Evolutionary conservation across 495 filamentous ascomycete genomes (phyloP), one percentile per base, ranked within the genome.

Genomic region (Penicillium robsamsonii): DNA sequence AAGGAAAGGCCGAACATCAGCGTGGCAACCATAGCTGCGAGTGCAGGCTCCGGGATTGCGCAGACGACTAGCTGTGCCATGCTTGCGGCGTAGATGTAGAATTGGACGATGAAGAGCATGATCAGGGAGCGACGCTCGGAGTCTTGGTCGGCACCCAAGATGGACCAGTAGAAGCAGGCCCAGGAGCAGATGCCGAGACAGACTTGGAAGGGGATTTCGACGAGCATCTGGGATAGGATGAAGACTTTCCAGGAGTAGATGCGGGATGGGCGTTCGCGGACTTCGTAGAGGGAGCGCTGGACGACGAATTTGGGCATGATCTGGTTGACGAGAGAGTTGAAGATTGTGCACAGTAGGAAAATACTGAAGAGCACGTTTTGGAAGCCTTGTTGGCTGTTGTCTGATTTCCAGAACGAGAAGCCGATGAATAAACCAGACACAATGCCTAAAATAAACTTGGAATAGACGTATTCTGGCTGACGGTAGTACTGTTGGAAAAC

Each of bases 311-410:
- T 68, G 5, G 78, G 79, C 72, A 78, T 77, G 38, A 84, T 80
- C 54, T 72, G 63, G 62, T 90, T 82, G 25, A 86, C 82, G 15
- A 91, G 74, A 37, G 86, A 82, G 59, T 80, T 81, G 70, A 92
- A 88, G 48, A 96, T 82, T 9, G 83, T 88, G 50, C 88, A 77
- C 7, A 96, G 70, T 62, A 92, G 81, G 78, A 96, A 94, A 67
- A 95, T 83, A 65, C 83, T 77, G 68, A 94, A 94, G 56, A 94
- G 83, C 57, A 87, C 83, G 63, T 92, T 91, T 64, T 92, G 90
- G 18, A 95, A 81, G 30, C 90, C 91, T 66, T 92, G 88, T 11
- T 84, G 74, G 1, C 81, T 78, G 65, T 83, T 87, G 55, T 82
- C 73, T 0, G 88, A 73, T 38, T 84, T 80, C 79, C 79, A 91